Conservation (phyloP, 108 stramenopile species). For the Discostella pseudostelligera region DNA sequence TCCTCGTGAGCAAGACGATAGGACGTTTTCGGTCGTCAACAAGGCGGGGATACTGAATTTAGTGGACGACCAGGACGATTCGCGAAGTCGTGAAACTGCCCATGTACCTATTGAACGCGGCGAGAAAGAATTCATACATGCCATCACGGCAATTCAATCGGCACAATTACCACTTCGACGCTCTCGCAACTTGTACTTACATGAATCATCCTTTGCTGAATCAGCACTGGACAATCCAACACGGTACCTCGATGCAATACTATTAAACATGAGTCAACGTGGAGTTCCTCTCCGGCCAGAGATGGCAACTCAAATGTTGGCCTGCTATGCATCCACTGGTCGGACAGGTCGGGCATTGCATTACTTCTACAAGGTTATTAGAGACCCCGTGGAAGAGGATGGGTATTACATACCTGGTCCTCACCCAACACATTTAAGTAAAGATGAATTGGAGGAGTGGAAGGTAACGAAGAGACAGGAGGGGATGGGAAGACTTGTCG, state of each 20-base stretch:
- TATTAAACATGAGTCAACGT: constrained; percentile 80
- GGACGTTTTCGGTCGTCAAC: not conserved
- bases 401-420: constrained; percentile 45
- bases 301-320: constrained; percentile 74
- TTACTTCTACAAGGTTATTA: constrained; percentile 73
- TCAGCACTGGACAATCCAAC: constrained; percentile 82
- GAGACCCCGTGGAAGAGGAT: constrained; percentile 49
- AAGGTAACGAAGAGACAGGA: constrained; percentile 29
- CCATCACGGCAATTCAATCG: constrained; percentile 62
- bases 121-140: constrained; percentile 60
- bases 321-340: constrained; percentile 65
- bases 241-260: constrained; percentile 84
- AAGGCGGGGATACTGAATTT: not conserved
- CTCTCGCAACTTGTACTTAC: constrained; percentile 66
- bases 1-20: constrained; percentile 37
- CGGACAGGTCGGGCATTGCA: constrained; percentile 71
- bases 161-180: constrained; percentile 59
- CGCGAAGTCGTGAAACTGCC: constrained; percentile 7
- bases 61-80: not conserved
- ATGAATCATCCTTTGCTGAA: constrained; percentile 56
- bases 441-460: constrained; percentile 38
- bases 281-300: constrained; percentile 55
- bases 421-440: constrained; percentile 44
- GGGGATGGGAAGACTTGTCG: constrained; percentile 23
- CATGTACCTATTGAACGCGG: constrained; percentile 12